phyloP scores from a whole-genome alignment of 306 rosid species.

The Abrus pulchellus region DNA sequence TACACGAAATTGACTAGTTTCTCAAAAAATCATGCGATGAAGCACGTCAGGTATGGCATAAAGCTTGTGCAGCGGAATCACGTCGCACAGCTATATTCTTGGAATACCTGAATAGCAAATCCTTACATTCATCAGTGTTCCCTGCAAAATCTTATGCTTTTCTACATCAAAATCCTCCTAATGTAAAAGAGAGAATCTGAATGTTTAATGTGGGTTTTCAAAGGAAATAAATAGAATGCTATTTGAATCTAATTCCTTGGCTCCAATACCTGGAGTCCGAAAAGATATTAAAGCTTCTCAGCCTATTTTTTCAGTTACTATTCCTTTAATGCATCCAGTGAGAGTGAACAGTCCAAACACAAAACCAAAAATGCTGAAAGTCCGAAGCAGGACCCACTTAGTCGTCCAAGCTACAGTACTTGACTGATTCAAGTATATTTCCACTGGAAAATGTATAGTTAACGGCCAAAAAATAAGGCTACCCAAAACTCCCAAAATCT shows the following conservation, averaged over 20 bases:
- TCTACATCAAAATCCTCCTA: background rate
- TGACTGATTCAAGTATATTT: constrained; percentile 60
- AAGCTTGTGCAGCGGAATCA: constrained; percentile 25
- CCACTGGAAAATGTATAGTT: constrained; percentile 72
- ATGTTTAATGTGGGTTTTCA: background rate
- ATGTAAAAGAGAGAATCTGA: background rate
- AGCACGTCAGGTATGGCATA: background rate
- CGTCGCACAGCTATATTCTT: background rate
- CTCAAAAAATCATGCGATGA: constrained; percentile 6
- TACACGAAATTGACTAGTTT: background rate
- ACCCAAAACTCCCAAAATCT: constrained; percentile 70
- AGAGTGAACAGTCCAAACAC: constrained; percentile 59
- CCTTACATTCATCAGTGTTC: constrained; percentile 12
- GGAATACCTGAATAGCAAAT: background rate
- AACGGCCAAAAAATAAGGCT: constrained; percentile 75
- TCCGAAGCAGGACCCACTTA: constrained; percentile 63
- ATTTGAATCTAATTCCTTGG: background rate
- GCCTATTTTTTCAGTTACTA: constrained; percentile 56
- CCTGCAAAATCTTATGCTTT: constrained; percentile 2
- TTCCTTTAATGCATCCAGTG: constrained; percentile 66
- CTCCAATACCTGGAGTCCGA: background rate
- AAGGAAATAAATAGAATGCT: background rate
- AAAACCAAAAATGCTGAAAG: constrained; percentile 55
- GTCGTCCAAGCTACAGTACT: constrained; percentile 59
- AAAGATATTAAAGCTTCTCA: constrained; percentile 35